Evolutionary conservation across 2,329 filamentous ascomycete species (phyloP).

Genomic region (Hymenoscyphus occultus): DNA sequence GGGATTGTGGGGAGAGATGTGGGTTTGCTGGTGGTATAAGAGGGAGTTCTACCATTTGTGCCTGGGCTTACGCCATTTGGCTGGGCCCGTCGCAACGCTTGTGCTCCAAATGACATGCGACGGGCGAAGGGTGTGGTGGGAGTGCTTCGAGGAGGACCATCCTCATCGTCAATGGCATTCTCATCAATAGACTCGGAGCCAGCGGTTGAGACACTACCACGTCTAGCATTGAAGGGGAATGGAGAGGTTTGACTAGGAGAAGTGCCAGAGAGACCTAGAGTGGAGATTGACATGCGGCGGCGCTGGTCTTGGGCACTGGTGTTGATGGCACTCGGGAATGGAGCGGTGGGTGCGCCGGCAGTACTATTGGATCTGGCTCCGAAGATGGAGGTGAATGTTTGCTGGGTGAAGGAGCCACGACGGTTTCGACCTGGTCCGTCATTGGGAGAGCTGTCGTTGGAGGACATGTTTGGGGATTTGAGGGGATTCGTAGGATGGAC

Average conservation of each 20-base stretch:
- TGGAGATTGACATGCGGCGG: conserved; percentile 71
- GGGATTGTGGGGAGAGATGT: conserved; percentile 31
- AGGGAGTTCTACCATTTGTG: conserved; percentile 33
- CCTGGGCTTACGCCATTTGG: conserved; percentile 33
- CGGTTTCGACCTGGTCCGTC: conserved; percentile 42
- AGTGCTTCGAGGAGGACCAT: conserved; percentile 51
- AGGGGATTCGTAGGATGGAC: background rate
- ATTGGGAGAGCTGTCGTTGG: conserved; percentile 41
- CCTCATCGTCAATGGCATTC: conserved; percentile 67
- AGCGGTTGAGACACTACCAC: conserved; percentile 68
- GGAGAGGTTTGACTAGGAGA: conserved; percentile 57
- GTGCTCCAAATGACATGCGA: conserved; percentile 85
- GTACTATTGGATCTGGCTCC: conserved; percentile 48
- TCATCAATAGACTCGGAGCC: conserved; percentile 66
- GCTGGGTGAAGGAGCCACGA: conserved; percentile 45
- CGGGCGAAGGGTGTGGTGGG: conserved; percentile 75
- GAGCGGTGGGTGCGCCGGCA: conserved; percentile 43
- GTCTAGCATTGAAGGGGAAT: conserved; percentile 54
- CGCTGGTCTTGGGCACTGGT: conserved; percentile 52
- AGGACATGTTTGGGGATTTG: conserved; percentile 39
- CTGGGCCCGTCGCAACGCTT: conserved; percentile 50
- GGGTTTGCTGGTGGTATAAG: conserved; percentile 29
- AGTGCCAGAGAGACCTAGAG: conserved; percentile 68
- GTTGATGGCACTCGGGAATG: conserved; percentile 49
- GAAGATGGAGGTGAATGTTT: conserved; percentile 49